Percentiles rank a stretch among this genome's conserved stretches.
These are phyloP conservation scores for Paecilomyces sp. DNA, from an alignment of 2,329 filamentous ascomycete genomes.

Conservation along the genomic window DNA sequence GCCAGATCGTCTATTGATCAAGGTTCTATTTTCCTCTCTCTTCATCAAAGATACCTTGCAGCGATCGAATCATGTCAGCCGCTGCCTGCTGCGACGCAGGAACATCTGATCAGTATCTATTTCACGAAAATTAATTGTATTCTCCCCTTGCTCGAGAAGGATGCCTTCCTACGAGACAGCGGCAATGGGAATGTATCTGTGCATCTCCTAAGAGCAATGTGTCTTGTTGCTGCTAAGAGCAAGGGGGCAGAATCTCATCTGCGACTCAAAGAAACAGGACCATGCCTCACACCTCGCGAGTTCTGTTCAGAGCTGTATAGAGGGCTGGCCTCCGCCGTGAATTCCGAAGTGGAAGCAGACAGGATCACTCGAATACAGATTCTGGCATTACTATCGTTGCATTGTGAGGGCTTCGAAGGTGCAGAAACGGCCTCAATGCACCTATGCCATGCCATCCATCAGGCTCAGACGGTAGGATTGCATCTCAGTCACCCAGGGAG, in stretches of 20 bases:
- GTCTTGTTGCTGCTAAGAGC: constrained; percentile 34
- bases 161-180: constrained; percentile 16
- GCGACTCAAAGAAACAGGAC: constrained; percentile 20
- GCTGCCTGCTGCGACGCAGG: constrained; percentile 25
- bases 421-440: constrained; percentile 33
- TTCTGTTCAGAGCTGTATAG: constrained; percentile 33
- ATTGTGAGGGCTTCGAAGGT: constrained; percentile 34
- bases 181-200: constrained; percentile 19
- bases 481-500: constrained; percentile 31
- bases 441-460: constrained; percentile 33
- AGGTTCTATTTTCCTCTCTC: constrained; percentile 9
- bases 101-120: constrained; percentile 26
- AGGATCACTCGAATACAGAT: constrained; percentile 30
- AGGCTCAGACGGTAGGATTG: constrained; percentile 31
- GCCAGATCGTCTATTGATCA: constrained; percentile 1
- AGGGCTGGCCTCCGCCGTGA: constrained; percentile 29
- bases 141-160: constrained; percentile 28
- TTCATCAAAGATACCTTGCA: constrained; percentile 16
- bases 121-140: constrained; percentile 31
- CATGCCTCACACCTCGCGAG: constrained; percentile 24
- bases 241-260: constrained; percentile 23
- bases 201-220: constrained; percentile 33
- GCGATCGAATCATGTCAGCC: constrained; percentile 19
- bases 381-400: constrained; percentile 33
- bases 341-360: constrained; percentile 29